These are phyloP conservation scores for Penicillium cosmopolitanum DNA, from an alignment of 495 filamentous ascomycete species.

Conservation along the genomic window DNA sequence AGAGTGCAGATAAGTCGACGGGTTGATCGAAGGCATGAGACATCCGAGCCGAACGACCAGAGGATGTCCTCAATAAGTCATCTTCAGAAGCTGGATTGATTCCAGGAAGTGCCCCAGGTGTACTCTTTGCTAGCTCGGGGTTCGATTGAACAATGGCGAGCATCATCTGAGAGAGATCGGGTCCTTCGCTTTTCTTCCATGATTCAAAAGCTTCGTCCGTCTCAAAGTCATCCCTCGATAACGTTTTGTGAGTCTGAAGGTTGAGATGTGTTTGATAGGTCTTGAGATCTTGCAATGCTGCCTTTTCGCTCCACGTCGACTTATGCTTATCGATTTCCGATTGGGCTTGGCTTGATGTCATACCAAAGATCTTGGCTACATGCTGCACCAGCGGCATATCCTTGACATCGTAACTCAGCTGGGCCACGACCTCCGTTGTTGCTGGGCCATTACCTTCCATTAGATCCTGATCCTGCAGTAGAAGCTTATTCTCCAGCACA, in stretches of 20 bases:
- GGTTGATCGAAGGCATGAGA: conserved; percentile 78
- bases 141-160: conserved; percentile 83
- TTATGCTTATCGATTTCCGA: conserved; percentile 82
- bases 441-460: conserved; percentile 57
- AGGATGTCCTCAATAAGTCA: conserved; percentile 61
- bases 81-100: conserved; percentile 48
- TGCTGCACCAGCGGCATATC: conserved; percentile 94
- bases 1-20: conserved; percentile 74
- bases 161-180: conserved; percentile 90
- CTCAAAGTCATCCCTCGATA: conserved; percentile 87
- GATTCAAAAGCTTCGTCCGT: conserved; percentile 84
- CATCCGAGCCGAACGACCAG: conserved; percentile 45
- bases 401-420: conserved; percentile 87
- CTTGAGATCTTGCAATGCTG: conserved; percentile 89
- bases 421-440: conserved; percentile 75
- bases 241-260: conserved; percentile 73
- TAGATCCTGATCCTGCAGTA: conserved; percentile 94
- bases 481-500: conserved; percentile 88
- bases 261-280: conserved; percentile 87
- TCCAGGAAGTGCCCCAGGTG: conserved; percentile 54
- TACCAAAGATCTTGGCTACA: conserved; percentile 82
- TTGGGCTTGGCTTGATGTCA: conserved; percentile 76
- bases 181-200: conserved; percentile 85
- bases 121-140: conserved; percentile 79
- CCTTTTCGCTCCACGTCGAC: conserved; percentile 84